Evolutionary conservation across 176 grass and related monocot species (phyloP).

Genomic region (Thinopyrum elongatum): DNA sequence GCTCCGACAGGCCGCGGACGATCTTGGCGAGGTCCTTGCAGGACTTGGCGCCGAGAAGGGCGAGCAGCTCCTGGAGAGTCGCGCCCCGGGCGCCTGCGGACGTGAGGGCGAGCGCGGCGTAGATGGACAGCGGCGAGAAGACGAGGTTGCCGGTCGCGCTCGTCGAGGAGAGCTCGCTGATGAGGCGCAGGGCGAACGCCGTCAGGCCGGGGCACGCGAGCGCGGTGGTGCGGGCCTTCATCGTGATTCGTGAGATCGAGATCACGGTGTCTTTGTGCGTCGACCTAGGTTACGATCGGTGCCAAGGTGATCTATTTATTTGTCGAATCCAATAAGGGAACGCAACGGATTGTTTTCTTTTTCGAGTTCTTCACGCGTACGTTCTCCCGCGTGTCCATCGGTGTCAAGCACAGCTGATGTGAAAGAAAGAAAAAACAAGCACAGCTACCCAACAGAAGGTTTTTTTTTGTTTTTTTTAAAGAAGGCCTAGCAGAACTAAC

Average conservation of each 20-base stretch:
- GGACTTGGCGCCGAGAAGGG: slow-evolving; percentile 1
- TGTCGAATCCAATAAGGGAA: too few relatives aligned
- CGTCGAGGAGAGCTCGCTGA: background rate
- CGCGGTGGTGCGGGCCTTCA: background rate
- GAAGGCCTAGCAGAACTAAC: too few relatives aligned
- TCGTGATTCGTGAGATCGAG: background rate
- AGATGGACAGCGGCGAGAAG: slow-evolving; percentile 36
- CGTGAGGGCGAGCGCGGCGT: slow-evolving; percentile 3
- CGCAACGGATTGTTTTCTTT: too few relatives aligned
- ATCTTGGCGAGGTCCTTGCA: background rate
- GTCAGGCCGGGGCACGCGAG: background rate
- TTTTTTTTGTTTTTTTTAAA: too few relatives aligned
- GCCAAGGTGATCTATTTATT: too few relatives aligned
- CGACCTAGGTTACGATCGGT: background rate
- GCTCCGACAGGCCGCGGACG: background rate
- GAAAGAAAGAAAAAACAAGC: too few relatives aligned
- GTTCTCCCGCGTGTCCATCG: too few relatives aligned
- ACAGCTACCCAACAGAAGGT: too few relatives aligned
- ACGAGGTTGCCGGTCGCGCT: slow-evolving; percentile 1
- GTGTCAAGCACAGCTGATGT: too few relatives aligned
- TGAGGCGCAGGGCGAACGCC: background rate
- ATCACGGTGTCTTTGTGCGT: background rate
- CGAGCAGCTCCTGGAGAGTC: slow-evolving; percentile 3
- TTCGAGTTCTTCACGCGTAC: too few relatives aligned
- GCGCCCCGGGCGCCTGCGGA: background rate